These are phyloP conservation scores for Phytomonas francai DNA, from an alignment of 208 protist species.

Conservation along the genomic window DNA sequence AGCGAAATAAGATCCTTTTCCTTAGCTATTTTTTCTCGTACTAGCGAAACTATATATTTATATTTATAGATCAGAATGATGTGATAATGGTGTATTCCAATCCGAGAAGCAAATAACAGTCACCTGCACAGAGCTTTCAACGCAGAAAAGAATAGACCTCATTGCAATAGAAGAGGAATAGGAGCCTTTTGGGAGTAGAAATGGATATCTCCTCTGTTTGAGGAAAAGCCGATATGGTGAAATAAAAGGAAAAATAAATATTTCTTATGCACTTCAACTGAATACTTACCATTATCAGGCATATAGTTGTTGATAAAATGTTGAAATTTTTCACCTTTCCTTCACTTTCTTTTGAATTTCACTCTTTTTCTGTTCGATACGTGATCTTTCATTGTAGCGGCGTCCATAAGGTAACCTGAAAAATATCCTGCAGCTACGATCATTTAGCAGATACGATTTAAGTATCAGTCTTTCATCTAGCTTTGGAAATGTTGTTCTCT, in stretches of 20 bases:
- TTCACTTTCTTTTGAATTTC: conserved; percentile 1
- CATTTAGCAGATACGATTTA: background rate
- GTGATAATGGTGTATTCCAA: background rate
- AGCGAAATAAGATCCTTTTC: too few relatives aligned
- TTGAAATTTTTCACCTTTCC: background rate
- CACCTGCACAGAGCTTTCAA: background rate
- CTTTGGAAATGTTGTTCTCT: background rate
- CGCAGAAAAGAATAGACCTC: background rate
- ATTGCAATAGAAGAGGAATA: background rate
- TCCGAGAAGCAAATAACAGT: background rate
- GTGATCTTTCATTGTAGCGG: background rate
- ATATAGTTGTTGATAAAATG: background rate
- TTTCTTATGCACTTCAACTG: background rate
- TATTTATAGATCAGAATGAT: background rate
- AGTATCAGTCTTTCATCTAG: background rate
- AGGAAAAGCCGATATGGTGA: background rate
- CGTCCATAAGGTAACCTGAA: background rate
- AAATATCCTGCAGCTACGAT: background rate
- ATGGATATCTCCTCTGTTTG: background rate
- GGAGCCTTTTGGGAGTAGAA: background rate
- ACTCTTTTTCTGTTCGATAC: background rate
- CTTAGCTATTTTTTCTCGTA: too few relatives aligned
- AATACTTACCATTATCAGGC: conserved; percentile 37
- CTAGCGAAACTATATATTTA: too few relatives aligned
- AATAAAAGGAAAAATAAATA: background rate